Base-by-base conservation (phyloP, 2,329 filamentous ascomycete species). In the Eutypa lata region DNA sequence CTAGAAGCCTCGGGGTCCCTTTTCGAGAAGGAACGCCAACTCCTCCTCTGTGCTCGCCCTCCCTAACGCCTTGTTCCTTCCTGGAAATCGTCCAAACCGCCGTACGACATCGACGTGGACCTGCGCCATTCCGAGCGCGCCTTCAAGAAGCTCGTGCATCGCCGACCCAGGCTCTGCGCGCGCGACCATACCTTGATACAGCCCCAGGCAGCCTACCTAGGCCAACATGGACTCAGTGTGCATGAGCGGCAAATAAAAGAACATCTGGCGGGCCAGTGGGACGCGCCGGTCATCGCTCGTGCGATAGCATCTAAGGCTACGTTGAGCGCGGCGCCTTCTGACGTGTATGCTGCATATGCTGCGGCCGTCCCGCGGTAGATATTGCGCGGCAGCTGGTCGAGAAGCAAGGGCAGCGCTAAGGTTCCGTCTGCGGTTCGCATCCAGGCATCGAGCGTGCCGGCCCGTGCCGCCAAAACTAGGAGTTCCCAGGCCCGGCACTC, bases 221-320 rank as follows among this genome's bases (percentile, higher is more conserved):
- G 63, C 64, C 6, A 63, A 43, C 3, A 72, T n/a, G 10, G 59
- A 54, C 53, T 73, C 69, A 46, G 62, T 62, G 51, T 72, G 70
- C 60, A 67, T 68, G 22, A 72, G 59, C 2, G 69, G 68, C 46
- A 71, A 59, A 52, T 71, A 72, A 53, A 70, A 61, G 49, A 70
- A 70, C n/a, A 61, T 53, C 47, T 61, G 53, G 31, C 24, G 48
- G 38, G 33, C 24, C 18, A 52, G 19, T 13, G 42, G 10, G 6
- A 50, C 48, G 35, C 35, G 42, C 16, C 28, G 47, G 21, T 56
- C 51, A 16, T 46, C 16, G 14, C 54, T 51, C 40, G 37, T 18
- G 54, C 54, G 8, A 56, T 28, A 10, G 51, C 44, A 33, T 42
- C 19, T 8, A 53, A 10, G 4, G 54, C 48, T 10, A 56, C 19